phyloP scores from a whole-genome alignment of 2,329 filamentous ascomycete species.

The Fusarium transvaalense region DNA sequence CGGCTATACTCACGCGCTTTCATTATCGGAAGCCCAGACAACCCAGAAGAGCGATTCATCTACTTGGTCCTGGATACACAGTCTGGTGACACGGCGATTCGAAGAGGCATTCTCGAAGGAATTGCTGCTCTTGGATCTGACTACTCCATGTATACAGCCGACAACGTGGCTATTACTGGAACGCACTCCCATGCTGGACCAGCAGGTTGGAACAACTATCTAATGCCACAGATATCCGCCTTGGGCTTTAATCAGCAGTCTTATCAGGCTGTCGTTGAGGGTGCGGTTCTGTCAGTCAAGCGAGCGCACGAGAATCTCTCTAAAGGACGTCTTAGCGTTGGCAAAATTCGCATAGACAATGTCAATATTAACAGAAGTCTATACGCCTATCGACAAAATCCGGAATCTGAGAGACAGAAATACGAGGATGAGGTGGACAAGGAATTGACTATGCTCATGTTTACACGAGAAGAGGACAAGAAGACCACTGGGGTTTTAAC shows the following conservation, averaged over 20 bases:
- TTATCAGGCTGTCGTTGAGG: conserved; percentile 9
- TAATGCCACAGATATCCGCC: conserved; percentile 18
- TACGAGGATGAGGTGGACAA: conserved; percentile 16
- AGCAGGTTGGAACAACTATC: conserved; percentile 17
- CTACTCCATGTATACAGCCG: neutral
- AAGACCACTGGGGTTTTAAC: conserved; percentile 1
- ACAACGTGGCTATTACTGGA: conserved; percentile 11
- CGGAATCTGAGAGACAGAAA: neutral
- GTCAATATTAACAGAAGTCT: conserved; percentile 23
- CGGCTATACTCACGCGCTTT: conserved; percentile 7
- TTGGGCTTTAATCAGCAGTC: conserved; percentile 9
- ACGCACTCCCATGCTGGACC: conserved; percentile 6
- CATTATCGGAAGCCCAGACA: neutral
- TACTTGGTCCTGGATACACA: conserved; percentile 6
- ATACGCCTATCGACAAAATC: neutral
- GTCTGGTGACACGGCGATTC: conserved; percentile 11
- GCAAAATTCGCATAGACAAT: conserved; percentile 9
- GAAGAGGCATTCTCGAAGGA: neutral
- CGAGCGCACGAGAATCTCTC: conserved; percentile 4
- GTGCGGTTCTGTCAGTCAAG: neutral
- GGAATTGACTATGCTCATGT: conserved; percentile 19
- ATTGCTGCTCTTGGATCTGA: conserved; percentile 3
- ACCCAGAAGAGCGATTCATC: neutral
- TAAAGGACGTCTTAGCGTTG: conserved; percentile 7
- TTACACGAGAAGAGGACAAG: neutral